Evolutionary conservation across 2,329 filamentous ascomycete genomes (phyloP), one percentile per base, ranked within the genome.

Genomic region (Fusarium nematophilum): DNA sequence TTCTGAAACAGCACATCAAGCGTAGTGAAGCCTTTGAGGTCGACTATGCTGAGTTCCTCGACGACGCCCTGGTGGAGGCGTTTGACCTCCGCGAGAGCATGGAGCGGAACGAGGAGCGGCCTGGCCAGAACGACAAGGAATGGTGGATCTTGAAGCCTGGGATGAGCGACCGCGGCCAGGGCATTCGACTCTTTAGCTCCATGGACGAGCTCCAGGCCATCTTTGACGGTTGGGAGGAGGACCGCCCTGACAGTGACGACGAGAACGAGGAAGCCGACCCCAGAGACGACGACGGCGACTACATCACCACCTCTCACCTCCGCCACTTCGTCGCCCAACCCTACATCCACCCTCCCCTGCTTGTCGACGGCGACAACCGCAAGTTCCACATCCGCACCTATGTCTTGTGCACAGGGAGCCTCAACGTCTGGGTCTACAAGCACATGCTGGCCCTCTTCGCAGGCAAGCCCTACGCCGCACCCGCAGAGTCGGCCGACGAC

Each of bases 101-200:
- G 74, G 84, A 85, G 26, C 81, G 81, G 38, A 97, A 97, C 66
- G 76, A 74, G 11, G 62, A 62, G 10, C 57, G 53, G 2, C 43
- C 50, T 4, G 65, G 68, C 2, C 65, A 52, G 0, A 59, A 75
- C 27, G 78, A 83, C 34, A 83, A 84, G 55, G 87, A 96, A 72
- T 99, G 94, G 94, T 99, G 95, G 95, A 98, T 99, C 64, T 76
- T 99, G 56, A 99, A 99, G 77, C 94, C 95, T 0, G 90, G 94
- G 8, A 98, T 99, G 95, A 97, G 92, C 74, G 95, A 99, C 72
- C 86, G 94, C 18, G 95, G 94, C 0, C 93, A 97, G 73, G 95
- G 95, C 1, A 97, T 99, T 53, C 81, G 92, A 31, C 79, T 99
- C 1, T 99, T 99, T 75, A 91, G 87, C 67, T 92, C 87, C 3